These are phyloP conservation scores for Raphidocelis subcapitata DNA, from an alignment of 139 green algal species.

Conservation along the genomic window DNA sequence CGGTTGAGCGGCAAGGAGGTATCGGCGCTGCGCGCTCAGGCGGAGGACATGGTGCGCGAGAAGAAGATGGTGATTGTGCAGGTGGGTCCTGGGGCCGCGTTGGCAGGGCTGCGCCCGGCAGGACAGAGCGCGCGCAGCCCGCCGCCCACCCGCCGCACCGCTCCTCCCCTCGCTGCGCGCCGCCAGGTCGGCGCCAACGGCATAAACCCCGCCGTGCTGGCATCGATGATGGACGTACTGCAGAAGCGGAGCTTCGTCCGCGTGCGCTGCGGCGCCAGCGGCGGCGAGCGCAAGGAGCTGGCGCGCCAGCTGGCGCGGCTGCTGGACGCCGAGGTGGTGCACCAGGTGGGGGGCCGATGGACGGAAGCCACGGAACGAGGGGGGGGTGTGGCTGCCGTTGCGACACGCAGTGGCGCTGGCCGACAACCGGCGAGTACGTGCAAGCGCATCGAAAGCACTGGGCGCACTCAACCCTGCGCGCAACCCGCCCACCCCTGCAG, in stretches of 20 bases:
- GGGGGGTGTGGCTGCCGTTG: too few relatives aligned
- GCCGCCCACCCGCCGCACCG: too few relatives aligned
- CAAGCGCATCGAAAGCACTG: too few relatives aligned
- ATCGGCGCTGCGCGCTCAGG: slow-evolving; percentile 15
- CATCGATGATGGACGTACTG: slow-evolving; percentile 28
- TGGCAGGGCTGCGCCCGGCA: too few relatives aligned
- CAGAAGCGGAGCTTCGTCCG: slow-evolving; percentile 42
- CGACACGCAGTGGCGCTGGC: too few relatives aligned
- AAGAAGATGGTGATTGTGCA: slow-evolving; percentile 28
- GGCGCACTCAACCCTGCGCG: too few relatives aligned
- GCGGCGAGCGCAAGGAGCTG: slow-evolving; percentile 34
- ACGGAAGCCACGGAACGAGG: too few relatives aligned
- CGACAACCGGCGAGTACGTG: too few relatives aligned
- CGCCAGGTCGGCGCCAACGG: slow-evolving; percentile 38
- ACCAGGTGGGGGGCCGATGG: slow-evolving; percentile 49
- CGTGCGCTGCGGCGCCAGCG: slow-evolving; percentile 46
- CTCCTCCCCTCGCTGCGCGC: too few relatives aligned
- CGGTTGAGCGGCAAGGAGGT: slow-evolving; percentile 19
- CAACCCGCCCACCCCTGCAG: too few relatives aligned
- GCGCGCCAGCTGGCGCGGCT: slow-evolving; percentile 29
- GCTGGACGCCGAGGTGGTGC: slow-evolving; percentile 40
- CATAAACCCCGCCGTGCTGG: slow-evolving; percentile 42
- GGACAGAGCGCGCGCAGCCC: too few relatives aligned
- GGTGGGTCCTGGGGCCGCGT: not conserved
- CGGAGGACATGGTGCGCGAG: slow-evolving; percentile 35